phyloP scores from a whole-genome alignment of 306 rosid genomes.

The Glycine soja region DNA sequence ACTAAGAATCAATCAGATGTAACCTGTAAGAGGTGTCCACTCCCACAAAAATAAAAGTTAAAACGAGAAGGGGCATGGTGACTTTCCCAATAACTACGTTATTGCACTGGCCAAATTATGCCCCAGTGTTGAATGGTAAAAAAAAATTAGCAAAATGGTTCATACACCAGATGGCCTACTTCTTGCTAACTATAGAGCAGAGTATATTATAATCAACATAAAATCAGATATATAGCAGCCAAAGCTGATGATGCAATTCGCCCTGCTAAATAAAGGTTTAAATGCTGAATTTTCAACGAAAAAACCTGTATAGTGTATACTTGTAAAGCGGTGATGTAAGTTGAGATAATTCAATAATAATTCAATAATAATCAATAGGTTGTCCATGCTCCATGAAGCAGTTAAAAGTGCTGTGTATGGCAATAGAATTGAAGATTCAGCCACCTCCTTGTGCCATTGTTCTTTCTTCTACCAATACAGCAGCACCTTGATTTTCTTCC shows the following conservation, averaged over 20 bases:
- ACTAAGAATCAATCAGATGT: too few species aligned
- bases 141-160: background rate
- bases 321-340: conserved; percentile 30
- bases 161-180: conserved; percentile 22
- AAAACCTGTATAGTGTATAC: background rate
- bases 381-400: conserved; percentile 3
- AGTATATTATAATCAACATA: conserved; percentile 28
- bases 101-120: background rate
- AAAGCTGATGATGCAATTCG: conserved; percentile 31
- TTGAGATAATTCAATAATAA: conserved; percentile 8
- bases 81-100: background rate
- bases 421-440: conserved; percentile 41
- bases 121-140: conserved; percentile 6
- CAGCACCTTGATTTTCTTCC: conserved; percentile 33
- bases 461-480: conserved; percentile 35
- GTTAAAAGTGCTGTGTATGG: conserved; percentile 28
- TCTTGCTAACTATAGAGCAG: conserved; percentile 19
- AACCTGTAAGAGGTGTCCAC: too few species aligned
- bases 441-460: conserved; percentile 30
- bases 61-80: background rate
- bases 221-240: conserved; percentile 17
- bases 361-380: conserved; percentile 41
- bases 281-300: conserved; percentile 23
- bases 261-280: conserved; percentile 40
- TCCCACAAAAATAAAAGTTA: background rate